Evolutionary conservation across 345 rosid genomes (phyloP), one percentile per base, ranked within the genome.

Genomic region (Lumnitzera racemosa): DNA sequence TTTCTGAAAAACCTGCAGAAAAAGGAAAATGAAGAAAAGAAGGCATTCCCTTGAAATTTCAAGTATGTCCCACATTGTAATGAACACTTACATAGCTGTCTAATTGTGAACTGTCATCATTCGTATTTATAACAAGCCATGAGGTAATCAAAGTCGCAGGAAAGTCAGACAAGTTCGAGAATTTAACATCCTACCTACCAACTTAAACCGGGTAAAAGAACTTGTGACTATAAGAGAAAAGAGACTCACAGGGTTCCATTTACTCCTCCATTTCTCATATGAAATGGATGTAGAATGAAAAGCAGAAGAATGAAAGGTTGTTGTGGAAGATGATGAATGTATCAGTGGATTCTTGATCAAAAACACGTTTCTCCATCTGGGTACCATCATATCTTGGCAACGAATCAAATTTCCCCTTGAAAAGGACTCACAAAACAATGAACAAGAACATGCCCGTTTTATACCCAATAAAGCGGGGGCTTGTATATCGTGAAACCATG

Each of bases 221-320:
- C 11, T 36, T 12, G 24, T 5, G 6, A 17, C 11, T 55, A 7
- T 27, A 48, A 25, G 36, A 8, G 47, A 29, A 16, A 41, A 20
- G 25, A 9, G 41, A 68, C 85, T 78, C 56, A 84, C 90, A 11
- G 57, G 47, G 27, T 63, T 67, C 79, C 73, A 74, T 59, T 80
- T 78, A 59, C 47, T 72, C 74, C 71, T 85, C 88, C 85, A 64
- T 63, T 77, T 80, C 48, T 78, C 75, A 11, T 53, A 63, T 3
- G 74, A 11, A 25, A 55, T 12, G 20, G 84, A 71, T 23, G 88
- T 79, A 41, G 87, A 79, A 80, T 83, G 92, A 67, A 86, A 67
- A 5, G 68, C 73, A 61, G 80, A 73, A 61, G 53, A 23, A 27
- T 2, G 58, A 51, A 25, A 59, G 50, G 56, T 23, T 10, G 57